These are phyloP conservation scores for Diaporthe destruens DNA, from an alignment of 2,329 filamentous ascomycete species.

Conservation along the genomic window DNA sequence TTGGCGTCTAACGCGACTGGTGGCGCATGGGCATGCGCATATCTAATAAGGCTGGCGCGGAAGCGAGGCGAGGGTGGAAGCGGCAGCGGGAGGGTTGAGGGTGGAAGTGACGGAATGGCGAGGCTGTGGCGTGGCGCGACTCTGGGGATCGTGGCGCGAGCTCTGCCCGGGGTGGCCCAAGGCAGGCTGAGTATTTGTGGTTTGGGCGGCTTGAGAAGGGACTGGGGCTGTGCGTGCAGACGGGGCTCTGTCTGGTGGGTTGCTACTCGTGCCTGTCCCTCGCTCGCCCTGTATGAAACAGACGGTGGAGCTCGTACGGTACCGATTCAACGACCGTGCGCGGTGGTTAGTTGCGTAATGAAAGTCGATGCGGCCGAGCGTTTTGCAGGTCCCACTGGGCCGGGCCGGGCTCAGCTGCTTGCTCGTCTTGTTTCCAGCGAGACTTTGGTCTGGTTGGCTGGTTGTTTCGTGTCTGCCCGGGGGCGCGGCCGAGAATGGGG, in stretches of 20 bases:
- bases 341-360: constrained; percentile 23
- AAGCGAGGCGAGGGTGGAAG: constrained; percentile 19
- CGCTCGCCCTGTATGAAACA: constrained; percentile 13
- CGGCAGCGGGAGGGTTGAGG: constrained; percentile 16
- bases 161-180: constrained; percentile 27
- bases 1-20: constrained; percentile 35
- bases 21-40: constrained; percentile 37
- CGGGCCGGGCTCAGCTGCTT: constrained; percentile 15
- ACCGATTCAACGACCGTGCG: constrained; percentile 6
- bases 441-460: constrained; percentile 6
- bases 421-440: constrained; percentile 2
- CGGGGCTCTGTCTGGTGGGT: constrained; percentile 4
- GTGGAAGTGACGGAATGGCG: constrained; percentile 42
- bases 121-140: constrained; percentile 41
- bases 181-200: constrained; percentile 28
- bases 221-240: constrained; percentile 14
- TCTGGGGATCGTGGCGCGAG: constrained; percentile 43
- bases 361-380: constrained; percentile 24
- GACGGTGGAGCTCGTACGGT: constrained; percentile 22
- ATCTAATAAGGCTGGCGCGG: constrained; percentile 28
- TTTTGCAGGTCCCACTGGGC: constrained; percentile 1
- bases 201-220: constrained; percentile 8
- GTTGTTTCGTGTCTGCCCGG: neutral
- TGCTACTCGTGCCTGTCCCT: neutral
- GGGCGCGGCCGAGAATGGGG: neutral